Conservation (phyloP, 768 basidiomycete genomes). For the Hygrocybe coccinea region DNA sequence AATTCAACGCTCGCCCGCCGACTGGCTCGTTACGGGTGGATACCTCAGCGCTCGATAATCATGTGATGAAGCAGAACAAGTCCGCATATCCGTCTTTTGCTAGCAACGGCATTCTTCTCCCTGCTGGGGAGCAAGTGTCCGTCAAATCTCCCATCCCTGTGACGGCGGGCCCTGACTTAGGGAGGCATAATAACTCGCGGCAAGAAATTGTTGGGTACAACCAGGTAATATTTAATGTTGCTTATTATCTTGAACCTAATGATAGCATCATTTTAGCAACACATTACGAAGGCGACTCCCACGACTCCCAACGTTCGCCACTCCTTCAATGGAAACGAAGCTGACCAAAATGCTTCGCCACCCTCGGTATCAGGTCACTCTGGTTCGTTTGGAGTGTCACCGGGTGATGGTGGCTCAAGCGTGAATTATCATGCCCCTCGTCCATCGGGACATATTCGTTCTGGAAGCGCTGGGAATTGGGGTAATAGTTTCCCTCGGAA, state of each 20-base stretch:
- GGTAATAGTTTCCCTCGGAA: slow-evolving; percentile 54
- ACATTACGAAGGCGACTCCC: slow-evolving; percentile 1
- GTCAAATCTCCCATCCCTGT: slow-evolving; percentile 73
- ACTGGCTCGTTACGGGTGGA: slow-evolving; percentile 71
- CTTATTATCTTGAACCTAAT: background rate
- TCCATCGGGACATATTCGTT: slow-evolving; percentile 63
- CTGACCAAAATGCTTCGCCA: slow-evolving; percentile 53
- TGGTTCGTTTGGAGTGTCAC: slow-evolving; percentile 40
- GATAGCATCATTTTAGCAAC: slow-evolving; percentile 1
- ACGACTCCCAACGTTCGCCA: slow-evolving; percentile 59
- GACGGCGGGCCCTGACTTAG: slow-evolving; percentile 81
- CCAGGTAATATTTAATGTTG: slow-evolving; percentile 43
- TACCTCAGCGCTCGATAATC: slow-evolving; percentile 57
- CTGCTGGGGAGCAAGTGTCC: slow-evolving; percentile 52
- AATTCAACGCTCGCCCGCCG: slow-evolving; percentile 54
- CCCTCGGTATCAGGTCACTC: slow-evolving; percentile 42
- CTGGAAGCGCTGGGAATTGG: slow-evolving; percentile 82
- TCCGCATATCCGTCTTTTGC: slow-evolving; percentile 75
- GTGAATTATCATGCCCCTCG: slow-evolving; percentile 32
- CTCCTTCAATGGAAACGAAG: slow-evolving; percentile 73
- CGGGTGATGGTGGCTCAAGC: slow-evolving; percentile 37
- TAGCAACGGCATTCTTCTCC: slow-evolving; percentile 54
- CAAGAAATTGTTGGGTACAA: slow-evolving; percentile 70
- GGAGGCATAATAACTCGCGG: slow-evolving; percentile 66
- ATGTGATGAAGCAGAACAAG: slow-evolving; percentile 71